phyloP scores from a whole-genome alignment of 495 filamentous ascomycete species.

The Gamarada debralockiae region DNA sequence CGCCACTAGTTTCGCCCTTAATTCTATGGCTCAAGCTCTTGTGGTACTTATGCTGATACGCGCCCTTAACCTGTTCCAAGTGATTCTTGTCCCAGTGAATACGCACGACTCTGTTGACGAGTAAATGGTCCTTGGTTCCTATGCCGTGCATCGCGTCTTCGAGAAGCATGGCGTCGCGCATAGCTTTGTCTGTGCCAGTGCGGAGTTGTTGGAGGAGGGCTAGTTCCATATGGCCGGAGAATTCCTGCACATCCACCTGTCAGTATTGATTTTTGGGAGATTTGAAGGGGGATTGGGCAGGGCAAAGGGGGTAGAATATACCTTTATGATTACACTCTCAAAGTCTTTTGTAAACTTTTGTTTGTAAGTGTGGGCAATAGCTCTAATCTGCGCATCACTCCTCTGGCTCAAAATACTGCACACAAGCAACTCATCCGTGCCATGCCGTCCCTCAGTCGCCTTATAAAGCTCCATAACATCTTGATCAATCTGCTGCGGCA shows the following conservation, averaged over 20 bases:
- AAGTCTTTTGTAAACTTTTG: constrained; percentile 60
- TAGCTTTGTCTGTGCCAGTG: constrained; percentile 72
- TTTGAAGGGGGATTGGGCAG: no score
- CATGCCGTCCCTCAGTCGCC: constrained; percentile 64
- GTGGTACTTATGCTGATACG: constrained; percentile 62
- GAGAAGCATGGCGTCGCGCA: constrained; percentile 73
- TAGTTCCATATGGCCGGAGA: constrained; percentile 88
- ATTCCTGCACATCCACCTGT: constrained; percentile 45
- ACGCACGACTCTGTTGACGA: constrained; percentile 70
- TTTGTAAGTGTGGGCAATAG: constrained; percentile 69
- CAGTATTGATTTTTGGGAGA: neutral
- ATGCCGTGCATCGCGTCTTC: constrained; percentile 83
- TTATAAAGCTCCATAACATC: constrained; percentile 70
- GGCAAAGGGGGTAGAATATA: constrained; percentile 23
- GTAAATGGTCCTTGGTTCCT: constrained; percentile 79
- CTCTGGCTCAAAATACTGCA: constrained; percentile 69
- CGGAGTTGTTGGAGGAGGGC: constrained; percentile 75
- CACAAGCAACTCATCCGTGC: constrained; percentile 72
- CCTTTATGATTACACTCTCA: constrained; percentile 65
- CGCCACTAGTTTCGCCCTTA: constrained; percentile 78
- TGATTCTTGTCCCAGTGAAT: constrained; percentile 74
- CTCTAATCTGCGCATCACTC: constrained; percentile 75
- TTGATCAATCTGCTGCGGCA: constrained; percentile 63
- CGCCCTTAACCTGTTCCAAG: constrained; percentile 67
- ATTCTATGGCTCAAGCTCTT: constrained; percentile 62